A percentile compares a stretch with the other conserved stretches of the same genome.
phyloP scores from a whole-genome alignment of 164 flowering plant genomes.

The Piper betle region DNA sequence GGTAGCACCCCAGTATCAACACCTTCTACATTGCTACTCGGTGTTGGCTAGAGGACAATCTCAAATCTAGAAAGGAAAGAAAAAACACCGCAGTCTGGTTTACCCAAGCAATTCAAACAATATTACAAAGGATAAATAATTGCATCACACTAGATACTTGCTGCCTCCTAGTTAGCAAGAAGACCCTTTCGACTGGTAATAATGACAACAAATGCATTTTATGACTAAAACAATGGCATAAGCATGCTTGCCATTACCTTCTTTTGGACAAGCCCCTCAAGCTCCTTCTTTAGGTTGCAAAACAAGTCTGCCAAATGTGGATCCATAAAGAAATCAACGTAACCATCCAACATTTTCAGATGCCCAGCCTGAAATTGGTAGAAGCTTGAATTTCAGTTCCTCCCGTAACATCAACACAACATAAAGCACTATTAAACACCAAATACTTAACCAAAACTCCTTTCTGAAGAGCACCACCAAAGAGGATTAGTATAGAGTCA shows the following conservation, averaged over 20 bases:
- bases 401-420: neutral
- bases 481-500: conserved; percentile 82
- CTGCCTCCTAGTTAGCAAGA: no score
- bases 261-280: conserved; percentile 55
- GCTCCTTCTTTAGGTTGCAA: conserved; percentile 72
- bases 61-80: no score
- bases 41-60: no score
- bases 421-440: conserved; percentile 1
- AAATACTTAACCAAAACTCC: conserved; percentile 47
- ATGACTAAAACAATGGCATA: no score
- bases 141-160: no score
- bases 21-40: no score
- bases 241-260: conserved; percentile 33
- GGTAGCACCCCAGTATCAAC: neutral
- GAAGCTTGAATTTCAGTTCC: neutral
- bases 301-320: conserved; percentile 76
- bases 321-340: conserved; percentile 88
- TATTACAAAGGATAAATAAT: no score
- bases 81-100: no score
- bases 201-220: no score
- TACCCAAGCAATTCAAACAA: no score
- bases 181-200: no score
- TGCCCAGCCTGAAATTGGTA: conserved; percentile 59
- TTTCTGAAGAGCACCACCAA: conserved; percentile 63
- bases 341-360: conserved; percentile 84